Base-by-base conservation (phyloP, 441 rosid genomes). In the Mallotus japonicus region DNA sequence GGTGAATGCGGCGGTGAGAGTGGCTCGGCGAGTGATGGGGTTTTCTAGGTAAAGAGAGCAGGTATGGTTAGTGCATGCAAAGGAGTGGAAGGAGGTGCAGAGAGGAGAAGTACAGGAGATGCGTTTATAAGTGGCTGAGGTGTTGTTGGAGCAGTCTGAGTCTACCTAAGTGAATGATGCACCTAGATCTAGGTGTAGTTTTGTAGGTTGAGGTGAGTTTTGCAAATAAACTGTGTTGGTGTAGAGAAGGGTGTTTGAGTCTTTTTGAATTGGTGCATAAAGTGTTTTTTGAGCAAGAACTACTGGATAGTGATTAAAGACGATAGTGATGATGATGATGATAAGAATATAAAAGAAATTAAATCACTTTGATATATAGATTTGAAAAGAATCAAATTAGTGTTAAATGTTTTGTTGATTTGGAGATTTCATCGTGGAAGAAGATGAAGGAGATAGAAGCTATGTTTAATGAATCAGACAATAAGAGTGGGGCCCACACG, bases 41-140 rank as follows among this genome's bases (percentile, higher is more conserved):
- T 85, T 88, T 46, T 82, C 87, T 0, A 87, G 83, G 8, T 6
- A 24, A 72, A 86, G 64, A 34, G 79, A 79, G 22, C 90, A 87
- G 0, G 86, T 79, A 75, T 83, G 74, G 83, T 87, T 84, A 81
- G 81, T 78, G 76, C 73, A 70, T 1, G 65, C 13, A 22, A 47
- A 51, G 10, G 74, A 11, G 58, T 60, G 67, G 32, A 71, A 71
- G 32, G 74, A 71, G 19, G 12, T 11, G 74, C 74, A 71, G 50
- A 71, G 66, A 49, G 74, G 46, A 32, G 74, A 49, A n/a, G 0
- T 8, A 66, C 74, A 71, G 2, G 59, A 57, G 59, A 71, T 49
- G 60, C 12, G 67, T 17, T 32, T 65, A 16, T 1, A 59, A 16
- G 63, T 28, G 47, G 74, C 16, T 34, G 67, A 71, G 42, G 19